Conservation (phyloP, 2,329 filamentous ascomycete genomes). For the Stachybotrys elegans region DNA sequence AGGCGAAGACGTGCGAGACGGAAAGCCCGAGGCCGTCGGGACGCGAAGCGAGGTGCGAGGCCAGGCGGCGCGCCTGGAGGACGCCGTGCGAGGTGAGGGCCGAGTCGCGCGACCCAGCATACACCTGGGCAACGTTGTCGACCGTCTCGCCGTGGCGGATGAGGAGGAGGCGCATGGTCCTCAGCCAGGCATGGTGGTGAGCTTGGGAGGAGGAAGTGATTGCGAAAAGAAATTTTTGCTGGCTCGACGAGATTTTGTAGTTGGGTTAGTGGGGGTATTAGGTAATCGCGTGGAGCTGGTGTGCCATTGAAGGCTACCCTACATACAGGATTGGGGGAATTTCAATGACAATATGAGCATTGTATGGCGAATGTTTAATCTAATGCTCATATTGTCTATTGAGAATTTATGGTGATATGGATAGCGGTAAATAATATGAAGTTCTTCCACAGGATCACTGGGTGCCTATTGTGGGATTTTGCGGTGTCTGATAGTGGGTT, state of each 20-base stretch:
- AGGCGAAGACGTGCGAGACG: slow-evolving; percentile 68
- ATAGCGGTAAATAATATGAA: too few relatives aligned
- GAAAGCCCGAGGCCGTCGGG: too few relatives aligned
- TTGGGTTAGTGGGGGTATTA: slow-evolving; percentile 2
- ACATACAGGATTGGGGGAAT: too few relatives aligned
- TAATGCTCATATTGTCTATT: too few relatives aligned
- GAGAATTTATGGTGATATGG: too few relatives aligned
- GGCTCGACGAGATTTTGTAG: slow-evolving; percentile 16
- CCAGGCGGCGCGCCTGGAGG: slow-evolving; percentile 71
- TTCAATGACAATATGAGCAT: too few relatives aligned
- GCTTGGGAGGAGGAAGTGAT: slow-evolving; percentile 1
- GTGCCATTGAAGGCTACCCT: too few relatives aligned
- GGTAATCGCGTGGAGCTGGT: too few relatives aligned
- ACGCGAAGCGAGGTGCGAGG: slow-evolving; percentile 47
- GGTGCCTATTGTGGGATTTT: too few relatives aligned
- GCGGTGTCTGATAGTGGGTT: too few relatives aligned
- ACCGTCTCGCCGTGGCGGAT: slow-evolving; percentile 87
- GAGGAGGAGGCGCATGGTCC: slow-evolving; percentile 54
- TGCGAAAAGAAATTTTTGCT: slow-evolving; percentile 11
- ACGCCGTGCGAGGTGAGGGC: slow-evolving; percentile 76
- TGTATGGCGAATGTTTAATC: too few relatives aligned
- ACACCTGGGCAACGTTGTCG: slow-evolving; percentile 76
- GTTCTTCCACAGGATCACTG: too few relatives aligned
- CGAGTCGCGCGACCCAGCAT: slow-evolving; percentile 77
- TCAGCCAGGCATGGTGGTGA: slow-evolving; percentile 13